Percentiles rank a stretch among this genome's conserved stretches.
phyloP scores from a whole-genome alignment of 176 grass and related monocot genomes.

The Phragmites australis region DNA sequence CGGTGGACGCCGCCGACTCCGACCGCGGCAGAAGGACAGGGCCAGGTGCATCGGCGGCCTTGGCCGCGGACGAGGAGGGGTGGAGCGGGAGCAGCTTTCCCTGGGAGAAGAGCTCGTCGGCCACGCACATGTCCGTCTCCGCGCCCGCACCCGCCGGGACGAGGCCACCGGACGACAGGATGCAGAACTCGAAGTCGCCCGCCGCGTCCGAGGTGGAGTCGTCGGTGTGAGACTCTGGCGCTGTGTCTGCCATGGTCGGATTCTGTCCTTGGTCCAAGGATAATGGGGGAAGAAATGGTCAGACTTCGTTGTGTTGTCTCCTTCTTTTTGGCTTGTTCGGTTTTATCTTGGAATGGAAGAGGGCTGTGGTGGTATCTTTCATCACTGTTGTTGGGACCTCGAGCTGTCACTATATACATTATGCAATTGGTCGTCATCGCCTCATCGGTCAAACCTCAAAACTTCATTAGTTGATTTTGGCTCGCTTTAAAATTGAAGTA shows the following conservation, averaged over 20 bases:
- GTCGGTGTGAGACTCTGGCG: neutral
- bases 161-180: slow-evolving; percentile 40
- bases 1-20: slow-evolving; percentile 45
- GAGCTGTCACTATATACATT: slow-evolving; percentile 6
- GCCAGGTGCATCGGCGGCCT: neutral
- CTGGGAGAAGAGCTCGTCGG: slow-evolving; percentile 72
- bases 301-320: slow-evolving; percentile 23
- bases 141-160: slow-evolving; percentile 15
- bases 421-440: neutral
- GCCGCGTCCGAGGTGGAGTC: neutral
- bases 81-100: slow-evolving; percentile 69
- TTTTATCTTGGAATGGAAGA: slow-evolving; percentile 21
- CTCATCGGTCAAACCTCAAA: slow-evolving; percentile 15
- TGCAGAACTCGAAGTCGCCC: slow-evolving; percentile 67
- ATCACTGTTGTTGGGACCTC: neutral
- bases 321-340: slow-evolving; percentile 42
- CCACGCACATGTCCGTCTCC: slow-evolving; percentile 59
- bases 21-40: slow-evolving; percentile 4
- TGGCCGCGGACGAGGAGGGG: slow-evolving; percentile 13
- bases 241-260: slow-evolving; percentile 33
- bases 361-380: slow-evolving; percentile 8
- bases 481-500: neutral
- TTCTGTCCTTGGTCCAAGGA: slow-evolving; percentile 33
- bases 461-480: neutral
- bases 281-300: slow-evolving; percentile 22